Percentiles rank a stretch among this genome's conserved stretches.
Conservation (phyloP, 2,329 filamentous ascomycete genomes). For the Colletotrichum camelliae region DNA sequence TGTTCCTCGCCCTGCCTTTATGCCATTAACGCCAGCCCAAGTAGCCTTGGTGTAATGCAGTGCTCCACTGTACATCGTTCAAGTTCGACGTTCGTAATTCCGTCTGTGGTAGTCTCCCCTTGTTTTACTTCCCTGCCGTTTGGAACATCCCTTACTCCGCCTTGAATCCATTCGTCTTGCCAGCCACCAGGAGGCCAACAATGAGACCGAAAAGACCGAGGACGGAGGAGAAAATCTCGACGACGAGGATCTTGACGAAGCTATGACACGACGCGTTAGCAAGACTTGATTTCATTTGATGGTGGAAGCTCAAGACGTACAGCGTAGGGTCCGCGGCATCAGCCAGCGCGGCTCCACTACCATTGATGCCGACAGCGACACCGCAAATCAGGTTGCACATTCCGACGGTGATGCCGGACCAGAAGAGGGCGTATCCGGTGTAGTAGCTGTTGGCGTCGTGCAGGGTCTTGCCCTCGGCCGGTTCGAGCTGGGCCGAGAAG, state of each 20-base stretch:
- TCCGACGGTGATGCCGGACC: constrained; percentile 92
- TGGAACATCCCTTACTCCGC: constrained; percentile 25
- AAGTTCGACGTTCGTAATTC: constrained; percentile 3
- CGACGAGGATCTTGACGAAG: constrained; percentile 98
- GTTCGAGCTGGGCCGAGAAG: constrained; percentile 86
- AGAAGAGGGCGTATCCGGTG: constrained; percentile 94
- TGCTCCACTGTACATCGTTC: constrained; percentile 20
- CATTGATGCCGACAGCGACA: constrained; percentile 96
- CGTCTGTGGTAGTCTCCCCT: not conserved
- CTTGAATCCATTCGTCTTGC: constrained; percentile 81
- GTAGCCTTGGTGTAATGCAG: constrained; percentile 25
- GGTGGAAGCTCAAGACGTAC: constrained; percentile 54
- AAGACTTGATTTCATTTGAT: constrained; percentile 24
- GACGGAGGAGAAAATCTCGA: constrained; percentile 99
- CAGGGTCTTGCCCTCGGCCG: constrained; percentile 66
- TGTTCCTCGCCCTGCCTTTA: constrained; percentile 23
- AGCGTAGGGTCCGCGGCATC: constrained; percentile 92
- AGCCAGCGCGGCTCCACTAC: constrained; percentile 92
- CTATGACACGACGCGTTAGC: constrained; percentile 49
- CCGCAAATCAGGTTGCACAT: constrained; percentile 96
- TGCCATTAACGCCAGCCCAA: constrained; percentile 25
- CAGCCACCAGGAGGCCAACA: constrained; percentile 85
- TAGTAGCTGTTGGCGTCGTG: constrained; percentile 85
- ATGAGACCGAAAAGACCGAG: constrained; percentile 96
- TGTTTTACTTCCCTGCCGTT: not conserved